Evolutionary conservation across 768 basidiomycete genomes (phyloP), one percentile per base, ranked within the genome.

Genomic region (Pleurotus sapidus): DNA sequence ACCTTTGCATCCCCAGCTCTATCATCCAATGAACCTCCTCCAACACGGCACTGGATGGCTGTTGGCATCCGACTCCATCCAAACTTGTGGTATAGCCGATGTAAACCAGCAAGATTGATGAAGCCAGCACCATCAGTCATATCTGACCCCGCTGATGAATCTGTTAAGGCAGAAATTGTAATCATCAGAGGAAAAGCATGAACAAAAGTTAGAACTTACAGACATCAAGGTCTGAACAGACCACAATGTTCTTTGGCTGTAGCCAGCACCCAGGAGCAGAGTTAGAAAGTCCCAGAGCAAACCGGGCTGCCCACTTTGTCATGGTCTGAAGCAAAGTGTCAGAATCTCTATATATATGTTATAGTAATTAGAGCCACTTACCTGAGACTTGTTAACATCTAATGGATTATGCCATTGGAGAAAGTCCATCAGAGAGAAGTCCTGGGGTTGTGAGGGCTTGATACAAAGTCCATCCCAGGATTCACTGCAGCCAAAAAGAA

Each of bases 401-500:
- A 81, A 55, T 0, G 73, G 68, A 60, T 84, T 84, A 55, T 80
- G 78, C 74, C 73, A 79, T 1, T 70, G 56, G 0, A 82, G 47
- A 57, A 82, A 81, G 0, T 74, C 67, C n/a, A 68, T 39, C 9
- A 83, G 64, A 3, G 76, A 74, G 14, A 67, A 15, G 25, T n/a
- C 14, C 27, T 14, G 20, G 3, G 49, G 5, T 23, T 17, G 20
- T 42, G 42, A 20, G 3, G 38, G 15, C 23, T n/a, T 40, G 23
- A 45, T 45, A n/a, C 15, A 14, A 23, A 17, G 42, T 17, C 51
- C 59, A 18, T 68, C 59, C 25, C 64, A 63, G 9, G 45, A 23
- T 59, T 88, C 86, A 60, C 84, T 77, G 0, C 85, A 86, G 53
- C 73, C 74, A 39, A 83, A 67, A 6, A 84, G 71, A 60, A 86